Conservation (phyloP, 2,329 filamentous ascomycete species). For the Fusarium incarnatum region DNA sequence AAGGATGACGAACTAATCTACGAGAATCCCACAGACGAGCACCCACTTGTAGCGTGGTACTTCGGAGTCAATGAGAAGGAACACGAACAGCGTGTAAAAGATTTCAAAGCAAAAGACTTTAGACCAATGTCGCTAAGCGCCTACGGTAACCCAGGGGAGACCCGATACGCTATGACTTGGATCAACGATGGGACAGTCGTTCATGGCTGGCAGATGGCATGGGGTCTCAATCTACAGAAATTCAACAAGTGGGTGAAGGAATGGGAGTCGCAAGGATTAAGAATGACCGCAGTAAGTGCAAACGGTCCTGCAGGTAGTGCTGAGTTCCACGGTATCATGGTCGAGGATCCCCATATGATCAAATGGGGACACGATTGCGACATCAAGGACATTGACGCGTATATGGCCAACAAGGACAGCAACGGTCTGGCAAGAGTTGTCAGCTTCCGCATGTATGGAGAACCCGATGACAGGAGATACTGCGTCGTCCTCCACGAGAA, state of each 20-base stretch:
- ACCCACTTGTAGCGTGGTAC: constrained; percentile 10
- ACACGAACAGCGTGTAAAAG: constrained; percentile 1
- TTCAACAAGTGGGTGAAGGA: constrained; percentile 25
- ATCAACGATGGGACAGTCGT: neutral
- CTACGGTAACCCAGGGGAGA: constrained; percentile 16
- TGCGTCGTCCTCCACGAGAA: constrained; percentile 36
- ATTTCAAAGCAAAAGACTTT: neutral
- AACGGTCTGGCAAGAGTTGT: neutral
- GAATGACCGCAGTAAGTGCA: constrained; percentile 17
- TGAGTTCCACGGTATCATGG: constrained; percentile 30
- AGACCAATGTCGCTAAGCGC: constrained; percentile 26
- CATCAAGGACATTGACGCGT: neutral
- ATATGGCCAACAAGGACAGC: constrained; percentile 14
- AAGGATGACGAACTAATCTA: neutral
- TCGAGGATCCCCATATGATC: neutral
- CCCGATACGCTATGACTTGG: constrained; percentile 34
- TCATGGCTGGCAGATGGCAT: constrained; percentile 11
- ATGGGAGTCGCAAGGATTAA: constrained; percentile 6
- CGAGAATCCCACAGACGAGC: neutral
- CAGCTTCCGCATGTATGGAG: constrained; percentile 32
- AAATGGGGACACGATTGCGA: constrained; percentile 30
- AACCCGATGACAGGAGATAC: constrained; percentile 19
- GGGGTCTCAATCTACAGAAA: neutral
- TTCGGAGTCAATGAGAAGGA: neutral
- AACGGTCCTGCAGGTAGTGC: constrained; percentile 20